Evolutionary conservation across 1,284 basidiomycete genomes (phyloP).

Genomic region (Ganoderma multipileum): DNA sequence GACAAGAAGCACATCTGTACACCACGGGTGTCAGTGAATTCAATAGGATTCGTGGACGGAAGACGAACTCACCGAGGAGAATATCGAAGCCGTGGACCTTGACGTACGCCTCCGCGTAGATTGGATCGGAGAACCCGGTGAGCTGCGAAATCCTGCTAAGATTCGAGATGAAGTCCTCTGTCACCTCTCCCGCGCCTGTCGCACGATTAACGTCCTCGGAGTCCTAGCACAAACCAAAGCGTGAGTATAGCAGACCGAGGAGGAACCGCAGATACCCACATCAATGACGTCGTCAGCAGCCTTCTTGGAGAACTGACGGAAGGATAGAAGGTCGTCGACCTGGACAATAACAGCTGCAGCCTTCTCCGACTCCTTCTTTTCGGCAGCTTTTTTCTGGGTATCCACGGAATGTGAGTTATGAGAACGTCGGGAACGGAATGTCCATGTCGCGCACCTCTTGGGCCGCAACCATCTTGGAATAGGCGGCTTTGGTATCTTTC

Average conservation of each 20-base stretch:
- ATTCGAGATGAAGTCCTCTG: constrained; percentile 97
- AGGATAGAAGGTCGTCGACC: constrained; percentile 91
- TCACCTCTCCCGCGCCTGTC: constrained; percentile 84
- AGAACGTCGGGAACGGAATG: background rate
- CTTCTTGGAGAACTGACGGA: constrained; percentile 97
- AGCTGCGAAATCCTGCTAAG: constrained; percentile 95
- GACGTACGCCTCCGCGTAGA: constrained; percentile 98
- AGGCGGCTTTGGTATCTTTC: constrained; percentile 91
- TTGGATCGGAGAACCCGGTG: constrained; percentile 97
- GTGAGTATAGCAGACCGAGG: background rate
- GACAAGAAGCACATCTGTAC: constrained; percentile 90
- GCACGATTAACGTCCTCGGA: constrained; percentile 91
- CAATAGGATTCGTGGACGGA: background rate
- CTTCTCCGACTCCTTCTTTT: constrained; percentile 86
- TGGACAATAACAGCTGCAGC: constrained; percentile 81
- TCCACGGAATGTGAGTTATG: background rate
- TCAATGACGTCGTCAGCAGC: constrained; percentile 81
- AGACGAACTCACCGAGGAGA: constrained; percentile 65
- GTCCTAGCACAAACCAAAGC: constrained; percentile 57
- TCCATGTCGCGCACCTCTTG: constrained; percentile 77
- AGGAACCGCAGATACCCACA: constrained; percentile 51
- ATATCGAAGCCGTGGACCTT: constrained; percentile 99
- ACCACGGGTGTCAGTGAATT: background rate
- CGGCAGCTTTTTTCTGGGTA: constrained; percentile 77
- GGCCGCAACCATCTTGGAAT: constrained; percentile 91